A percentile compares a stretch with the other conserved stretches of the same genome.
Conservation (phyloP, 75 land plant genomes). For the Picea glauca region DNA sequence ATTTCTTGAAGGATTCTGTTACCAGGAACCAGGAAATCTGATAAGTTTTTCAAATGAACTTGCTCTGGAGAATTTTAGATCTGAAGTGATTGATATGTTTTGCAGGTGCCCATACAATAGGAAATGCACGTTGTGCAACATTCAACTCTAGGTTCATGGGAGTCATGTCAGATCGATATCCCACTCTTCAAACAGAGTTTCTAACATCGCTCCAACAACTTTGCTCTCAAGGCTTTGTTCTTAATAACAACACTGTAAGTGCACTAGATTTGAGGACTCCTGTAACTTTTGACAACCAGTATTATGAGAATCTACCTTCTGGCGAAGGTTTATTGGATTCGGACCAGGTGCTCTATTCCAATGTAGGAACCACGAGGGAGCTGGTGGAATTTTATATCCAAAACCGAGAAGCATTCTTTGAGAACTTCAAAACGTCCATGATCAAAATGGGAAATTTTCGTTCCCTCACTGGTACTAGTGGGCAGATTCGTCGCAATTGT, state of each 20-base stretch:
- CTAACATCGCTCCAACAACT: slow-evolving; percentile 44
- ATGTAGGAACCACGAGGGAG: background rate
- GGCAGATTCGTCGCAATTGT: slow-evolving; percentile 34
- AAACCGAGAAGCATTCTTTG: slow-evolving; percentile 18
- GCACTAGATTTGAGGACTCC: slow-evolving; percentile 60
- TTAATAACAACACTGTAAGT: background rate
- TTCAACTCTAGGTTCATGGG: too few relatives aligned
- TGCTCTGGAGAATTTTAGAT: background rate
- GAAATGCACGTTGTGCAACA: slow-evolving; percentile 58
- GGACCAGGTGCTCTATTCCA: slow-evolving; percentile 55
- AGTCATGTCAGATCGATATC: too few relatives aligned
- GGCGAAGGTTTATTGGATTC: slow-evolving; percentile 65
- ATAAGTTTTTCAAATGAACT: too few relatives aligned
- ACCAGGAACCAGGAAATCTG: too few relatives aligned
- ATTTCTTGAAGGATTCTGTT: too few relatives aligned
- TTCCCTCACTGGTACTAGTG: slow-evolving; percentile 14
- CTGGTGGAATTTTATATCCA: slow-evolving; percentile 14
- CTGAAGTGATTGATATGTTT: background rate
- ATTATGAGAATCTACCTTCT: slow-evolving; percentile 57
- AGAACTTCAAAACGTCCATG: slow-evolving; percentile 23
- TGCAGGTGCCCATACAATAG: slow-evolving; percentile 75
- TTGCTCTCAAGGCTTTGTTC: slow-evolving; percentile 17
- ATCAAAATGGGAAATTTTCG: slow-evolving; percentile 23
- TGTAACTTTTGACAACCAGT: slow-evolving; percentile 69
- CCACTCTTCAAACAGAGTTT: too few relatives aligned